Base-by-base conservation (phyloP, 495 filamentous ascomycete genomes). In the Thozetella sp. region DNA sequence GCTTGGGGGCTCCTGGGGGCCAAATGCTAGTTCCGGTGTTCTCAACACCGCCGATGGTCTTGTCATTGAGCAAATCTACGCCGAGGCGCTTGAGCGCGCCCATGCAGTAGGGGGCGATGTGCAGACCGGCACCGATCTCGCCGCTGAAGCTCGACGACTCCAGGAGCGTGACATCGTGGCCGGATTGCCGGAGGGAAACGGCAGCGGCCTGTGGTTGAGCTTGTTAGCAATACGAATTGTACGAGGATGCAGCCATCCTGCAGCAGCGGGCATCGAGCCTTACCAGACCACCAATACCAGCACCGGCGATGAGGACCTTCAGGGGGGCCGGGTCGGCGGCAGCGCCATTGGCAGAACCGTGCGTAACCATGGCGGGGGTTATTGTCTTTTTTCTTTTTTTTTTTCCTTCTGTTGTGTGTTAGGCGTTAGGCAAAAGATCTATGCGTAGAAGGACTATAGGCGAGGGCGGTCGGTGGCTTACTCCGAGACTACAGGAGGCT, bases 261-360 rank as follows among this genome's bases (percentile, higher is more conserved):
- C n/a, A n/a, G n/a, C n/a, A n/a, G n/a, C n/a, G n/a, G n/a, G n/a
- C n/a, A n/a, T n/a, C n/a, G n/a, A 53, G 26, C 17, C 51, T 6
- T 23, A 53, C 51, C 51, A 57, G 45, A 24, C 55, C 55, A 25
- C 55, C 55, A 26, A 57, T 51, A 27, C 55, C 55, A 11, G 55
- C 55, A 25, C 55, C 55, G 19, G 52, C 45, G 23, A 57, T 52
- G 45, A 57, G 13, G 37, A 57, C 55, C 4, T 53, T 53, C 15
- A 53, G 51, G 22, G 51, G 51, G 9, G 15, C 26, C 3, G 51
- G 51, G 22, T 24, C 51, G 17, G 17, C 17, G 20, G 51, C 51
- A 3, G 51, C 22, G 19, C 15, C 4, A 25, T 22, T 53, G 51
- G 2, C 17, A 24, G 19, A 24, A 3, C 51, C 51, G 51, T 53